Percentiles rank a stretch among this genome's conserved stretches.
These are phyloP conservation scores for Coleophoma crateriformis DNA, from an alignment of 2,329 filamentous ascomycete species.

Conservation along the genomic window DNA sequence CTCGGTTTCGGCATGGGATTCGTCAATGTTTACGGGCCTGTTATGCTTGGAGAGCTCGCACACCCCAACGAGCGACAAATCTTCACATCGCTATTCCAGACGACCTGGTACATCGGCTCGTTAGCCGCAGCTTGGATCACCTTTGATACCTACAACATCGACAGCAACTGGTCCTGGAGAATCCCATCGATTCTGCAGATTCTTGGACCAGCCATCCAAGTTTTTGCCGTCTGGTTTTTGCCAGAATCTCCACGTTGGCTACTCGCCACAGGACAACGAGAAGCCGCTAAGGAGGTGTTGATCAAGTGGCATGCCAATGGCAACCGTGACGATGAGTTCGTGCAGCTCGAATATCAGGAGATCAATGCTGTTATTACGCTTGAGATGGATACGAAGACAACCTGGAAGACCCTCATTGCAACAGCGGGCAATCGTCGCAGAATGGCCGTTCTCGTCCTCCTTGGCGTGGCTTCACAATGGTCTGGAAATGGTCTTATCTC, in stretches of 20 bases:
- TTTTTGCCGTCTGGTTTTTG: not conserved
- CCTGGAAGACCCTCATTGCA: slow-evolving; percentile 14
- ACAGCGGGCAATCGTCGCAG: slow-evolving; percentile 2
- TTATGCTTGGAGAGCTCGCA: slow-evolving; percentile 27
- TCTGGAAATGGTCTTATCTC: slow-evolving; percentile 4
- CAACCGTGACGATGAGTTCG: slow-evolving; percentile 22
- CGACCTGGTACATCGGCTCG: slow-evolving; percentile 1
- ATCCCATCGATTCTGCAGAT: slow-evolving; percentile 27
- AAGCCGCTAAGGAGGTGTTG: not conserved
- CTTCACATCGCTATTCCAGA: slow-evolving; percentile 23
- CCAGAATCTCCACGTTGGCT: not conserved
- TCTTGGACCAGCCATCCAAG: not conserved
- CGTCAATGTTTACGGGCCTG: slow-evolving; percentile 27
- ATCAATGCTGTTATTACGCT: not conserved
- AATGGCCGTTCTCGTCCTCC: not conserved
- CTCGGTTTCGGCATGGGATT: slow-evolving; percentile 33
- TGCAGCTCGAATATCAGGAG: not conserved
- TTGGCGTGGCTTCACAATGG: not conserved
- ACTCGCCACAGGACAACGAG: not conserved
- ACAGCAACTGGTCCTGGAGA: slow-evolving; percentile 29
- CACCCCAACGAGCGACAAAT: slow-evolving; percentile 28
- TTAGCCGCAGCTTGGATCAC: slow-evolving; percentile 5
- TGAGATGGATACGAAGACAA: not conserved
- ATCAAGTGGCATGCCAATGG: slow-evolving; percentile 36
- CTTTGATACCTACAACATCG: slow-evolving; percentile 1